Base-by-base conservation (phyloP, 2,329 filamentous ascomycete genomes). In the Aspergillus fumigatus region DNA sequence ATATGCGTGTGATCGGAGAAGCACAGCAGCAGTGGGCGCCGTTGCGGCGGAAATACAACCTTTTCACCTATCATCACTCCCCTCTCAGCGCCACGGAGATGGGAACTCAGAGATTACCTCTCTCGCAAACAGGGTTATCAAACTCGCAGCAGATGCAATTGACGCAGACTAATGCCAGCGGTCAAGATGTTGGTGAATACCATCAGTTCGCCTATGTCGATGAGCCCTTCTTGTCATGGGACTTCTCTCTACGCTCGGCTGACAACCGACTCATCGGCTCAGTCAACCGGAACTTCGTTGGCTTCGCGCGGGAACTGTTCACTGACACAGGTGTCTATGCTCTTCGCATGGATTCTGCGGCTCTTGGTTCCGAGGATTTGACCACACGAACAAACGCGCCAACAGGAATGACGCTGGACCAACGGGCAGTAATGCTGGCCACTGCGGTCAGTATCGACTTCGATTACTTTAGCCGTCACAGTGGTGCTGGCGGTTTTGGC, bases 271-370 rank as follows among this genome's bases (percentile, higher is more conserved):
- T 84, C 11, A 79, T 87, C 53, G 85, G 85, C 45, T 83, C 80
- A 2, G 84, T 88, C 3, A 87, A 86, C 62, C 81, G 85, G 59
- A 83, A 86, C 62, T 88, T 87, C 62, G 76, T 71, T 19, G 84
- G 84, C 2, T 85, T 86, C 65, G 84, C 82, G 2, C 76, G 84
- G 11, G 84, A 88, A 61, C 75, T 87, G 19, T 87, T 88, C 67
- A 87, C 85, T 1, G 84, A 87, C 60, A 87, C 84, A 0, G 85
- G 85, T 47, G 82, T 86, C 0, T 88, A 88, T 64, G 84, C 82
- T 7, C 70, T 88, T 17, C 76, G 84, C 11, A 87, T 88, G 84
- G 85, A 88, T 65, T 80, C 82, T 21, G 84, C 83, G 14, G 75
- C 59, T 66, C n/a, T 74, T 71, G 53, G 75, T 73, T 17, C 73